Evolutionary conservation across 2,329 filamentous ascomycete species (phyloP).

Genomic region (Pseudocercospora musae): DNA sequence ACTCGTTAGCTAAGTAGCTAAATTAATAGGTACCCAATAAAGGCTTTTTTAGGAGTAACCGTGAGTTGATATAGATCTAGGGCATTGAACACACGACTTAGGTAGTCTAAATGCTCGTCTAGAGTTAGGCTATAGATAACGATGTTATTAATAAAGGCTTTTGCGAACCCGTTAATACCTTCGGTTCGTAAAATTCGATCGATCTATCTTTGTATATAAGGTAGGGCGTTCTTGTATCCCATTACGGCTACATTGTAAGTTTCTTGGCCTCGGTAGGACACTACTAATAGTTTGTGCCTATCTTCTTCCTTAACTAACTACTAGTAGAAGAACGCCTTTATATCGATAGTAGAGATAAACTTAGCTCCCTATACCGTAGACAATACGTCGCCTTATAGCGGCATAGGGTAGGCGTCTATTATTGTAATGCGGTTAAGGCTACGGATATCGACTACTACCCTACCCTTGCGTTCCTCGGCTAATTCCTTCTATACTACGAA

Average conservation of each 20-base stretch:
- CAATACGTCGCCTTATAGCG: background rate
- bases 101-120: background rate
- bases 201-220: background rate
- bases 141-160: slow-evolving; percentile 1
- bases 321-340: background rate
- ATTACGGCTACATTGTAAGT: background rate
- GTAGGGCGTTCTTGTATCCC: background rate
- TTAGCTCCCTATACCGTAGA: background rate
- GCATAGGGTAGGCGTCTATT: background rate
- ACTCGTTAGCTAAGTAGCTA: no score
- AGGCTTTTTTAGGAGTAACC: background rate
- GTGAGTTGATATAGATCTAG: background rate
- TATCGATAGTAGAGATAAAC: background rate
- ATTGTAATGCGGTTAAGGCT: background rate
- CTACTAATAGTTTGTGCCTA: background rate
- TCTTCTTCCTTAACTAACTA: background rate
- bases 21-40: background rate
- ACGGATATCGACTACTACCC: background rate
- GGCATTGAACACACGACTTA: background rate
- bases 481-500: background rate
- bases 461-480: background rate
- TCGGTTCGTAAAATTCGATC: background rate
- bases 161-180: background rate
- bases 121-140: background rate
- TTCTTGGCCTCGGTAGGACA: background rate